These are phyloP conservation scores for Asterophora parasitica DNA, from an alignment of 768 basidiomycete genomes.

Conservation along the genomic window DNA sequence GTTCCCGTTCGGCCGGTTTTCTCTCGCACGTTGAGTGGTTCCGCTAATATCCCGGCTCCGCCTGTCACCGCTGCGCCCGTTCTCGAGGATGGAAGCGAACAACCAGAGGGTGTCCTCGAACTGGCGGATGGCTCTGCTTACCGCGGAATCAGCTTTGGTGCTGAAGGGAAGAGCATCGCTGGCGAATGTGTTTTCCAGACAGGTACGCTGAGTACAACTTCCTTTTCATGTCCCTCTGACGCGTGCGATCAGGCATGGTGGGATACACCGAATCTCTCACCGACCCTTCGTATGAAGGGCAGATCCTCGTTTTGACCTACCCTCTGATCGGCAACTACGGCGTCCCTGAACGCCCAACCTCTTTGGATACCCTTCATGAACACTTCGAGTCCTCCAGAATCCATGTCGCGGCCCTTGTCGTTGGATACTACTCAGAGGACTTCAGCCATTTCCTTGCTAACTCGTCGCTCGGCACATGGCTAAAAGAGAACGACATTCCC, in stretches of 20 bases:
- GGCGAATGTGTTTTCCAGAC: conserved; percentile 99
- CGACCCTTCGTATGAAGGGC: conserved; percentile 97
- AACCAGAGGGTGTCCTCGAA: conserved; percentile 72
- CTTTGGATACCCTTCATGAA: conserved; percentile 52
- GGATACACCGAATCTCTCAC: conserved; percentile 98
- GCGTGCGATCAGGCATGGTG: conserved; percentile 77
- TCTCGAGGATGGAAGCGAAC: conserved; percentile 24
- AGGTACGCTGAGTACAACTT: conserved; percentile 47
- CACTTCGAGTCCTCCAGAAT: conserved; percentile 96
- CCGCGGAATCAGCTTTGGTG: conserved; percentile 91
- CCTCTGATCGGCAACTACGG: conserved; percentile 98
- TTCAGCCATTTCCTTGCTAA: conserved; percentile 92
- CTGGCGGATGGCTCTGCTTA: conserved; percentile 86
- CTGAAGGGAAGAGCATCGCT: conserved; percentile 82
- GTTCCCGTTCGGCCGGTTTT: conserved; percentile 36
- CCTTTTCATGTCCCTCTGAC: conserved; percentile 8
- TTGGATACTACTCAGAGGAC: conserved; percentile 91
- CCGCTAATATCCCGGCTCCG: conserved; percentile 28
- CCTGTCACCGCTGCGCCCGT: conserved; percentile 31
- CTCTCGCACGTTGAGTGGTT: conserved; percentile 39
- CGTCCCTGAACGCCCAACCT: conserved; percentile 66
- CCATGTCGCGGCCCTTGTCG: conserved; percentile 86
- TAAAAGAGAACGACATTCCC: conserved; percentile 91
- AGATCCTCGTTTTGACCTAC: conserved; percentile 96
- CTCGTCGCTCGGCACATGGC: conserved; percentile 86